Percentiles rank a stretch among this genome's conserved stretches.
These are phyloP conservation scores for Carex pumila DNA, from an alignment of 176 grass and related monocot genomes.

Conservation along the genomic window DNA sequence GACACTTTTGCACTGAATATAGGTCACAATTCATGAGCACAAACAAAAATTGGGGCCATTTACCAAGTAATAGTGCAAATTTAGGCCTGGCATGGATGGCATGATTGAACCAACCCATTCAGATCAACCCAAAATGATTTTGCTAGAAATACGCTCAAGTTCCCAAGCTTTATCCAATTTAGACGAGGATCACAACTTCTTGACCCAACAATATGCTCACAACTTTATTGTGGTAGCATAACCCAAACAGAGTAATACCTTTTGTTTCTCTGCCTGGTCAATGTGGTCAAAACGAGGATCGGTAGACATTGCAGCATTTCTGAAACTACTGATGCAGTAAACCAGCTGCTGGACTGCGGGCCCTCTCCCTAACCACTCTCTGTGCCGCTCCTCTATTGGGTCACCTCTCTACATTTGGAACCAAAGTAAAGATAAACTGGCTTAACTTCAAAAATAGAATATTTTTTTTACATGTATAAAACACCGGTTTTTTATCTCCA, in stretches of 20 bases:
- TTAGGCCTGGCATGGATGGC: not conserved
- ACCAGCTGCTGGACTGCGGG: conserved; percentile 34
- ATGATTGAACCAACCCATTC: not conserved
- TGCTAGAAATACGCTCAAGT: not conserved
- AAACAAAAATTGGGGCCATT: not conserved
- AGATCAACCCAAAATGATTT: not conserved
- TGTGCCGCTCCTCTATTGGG: conserved; percentile 60
- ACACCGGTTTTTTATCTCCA: not conserved
- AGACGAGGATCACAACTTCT: not conserved
- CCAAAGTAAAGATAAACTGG: not conserved
- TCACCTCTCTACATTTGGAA: conserved; percentile 44
- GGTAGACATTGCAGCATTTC: conserved; percentile 59
- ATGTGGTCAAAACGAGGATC: conserved; percentile 82
- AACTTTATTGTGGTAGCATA: not conserved
- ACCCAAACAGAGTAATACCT: conserved; percentile 33
- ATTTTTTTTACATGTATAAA: not conserved
- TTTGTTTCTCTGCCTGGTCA: conserved; percentile 72
- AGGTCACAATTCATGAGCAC: not conserved
- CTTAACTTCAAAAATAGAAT: not conserved
- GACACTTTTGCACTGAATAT: not conserved
- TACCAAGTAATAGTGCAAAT: not conserved
- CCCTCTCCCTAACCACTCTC: conserved; percentile 48
- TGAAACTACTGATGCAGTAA: conserved; percentile 76
- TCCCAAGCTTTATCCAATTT: not conserved
- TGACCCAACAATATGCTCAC: not conserved